These are phyloP conservation scores for Wickerhamiella australiensis DNA, from an alignment of 805 yeast species.

Conservation along the genomic window DNA sequence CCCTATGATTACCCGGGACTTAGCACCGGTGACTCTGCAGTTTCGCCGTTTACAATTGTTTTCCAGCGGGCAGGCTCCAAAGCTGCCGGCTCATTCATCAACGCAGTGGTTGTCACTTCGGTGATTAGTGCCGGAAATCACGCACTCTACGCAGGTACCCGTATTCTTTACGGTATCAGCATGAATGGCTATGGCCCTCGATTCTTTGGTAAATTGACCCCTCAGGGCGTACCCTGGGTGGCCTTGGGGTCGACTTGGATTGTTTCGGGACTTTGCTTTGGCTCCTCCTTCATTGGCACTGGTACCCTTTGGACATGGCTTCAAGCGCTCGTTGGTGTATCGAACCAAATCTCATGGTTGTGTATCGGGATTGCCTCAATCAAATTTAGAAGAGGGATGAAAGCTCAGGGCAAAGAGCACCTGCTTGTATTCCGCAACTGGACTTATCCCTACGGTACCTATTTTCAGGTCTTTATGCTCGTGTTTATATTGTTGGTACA, in stretches of 20 bases:
- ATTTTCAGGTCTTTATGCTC: constrained; percentile 36
- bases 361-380: constrained; percentile 42
- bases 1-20: constrained; percentile 43
- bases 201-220: constrained; percentile 36
- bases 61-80: constrained; percentile 35
- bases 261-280: constrained; percentile 48
- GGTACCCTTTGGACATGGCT: constrained; percentile 44
- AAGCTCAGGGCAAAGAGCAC: constrained; percentile 32
- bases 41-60: constrained; percentile 37
- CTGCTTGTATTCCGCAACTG: constrained; percentile 38
- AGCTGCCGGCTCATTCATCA: constrained; percentile 40
- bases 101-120: constrained; percentile 48
- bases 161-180: constrained; percentile 50
- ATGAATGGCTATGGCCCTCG: constrained; percentile 48
- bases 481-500: constrained; percentile 43
- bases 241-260: constrained; percentile 40
- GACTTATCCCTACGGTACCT: constrained; percentile 42
- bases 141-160: constrained; percentile 52
- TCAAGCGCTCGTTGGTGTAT: constrained; percentile 48
- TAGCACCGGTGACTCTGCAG: constrained; percentile 32
- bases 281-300: constrained; percentile 42
- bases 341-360: constrained; percentile 54
- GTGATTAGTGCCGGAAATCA: constrained; percentile 57
- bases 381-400: constrained; percentile 40
- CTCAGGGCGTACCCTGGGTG: constrained; percentile 41